These are phyloP conservation scores for Willaertia magna DNA, from an alignment of 208 protist species.

Conservation along the genomic window DNA sequence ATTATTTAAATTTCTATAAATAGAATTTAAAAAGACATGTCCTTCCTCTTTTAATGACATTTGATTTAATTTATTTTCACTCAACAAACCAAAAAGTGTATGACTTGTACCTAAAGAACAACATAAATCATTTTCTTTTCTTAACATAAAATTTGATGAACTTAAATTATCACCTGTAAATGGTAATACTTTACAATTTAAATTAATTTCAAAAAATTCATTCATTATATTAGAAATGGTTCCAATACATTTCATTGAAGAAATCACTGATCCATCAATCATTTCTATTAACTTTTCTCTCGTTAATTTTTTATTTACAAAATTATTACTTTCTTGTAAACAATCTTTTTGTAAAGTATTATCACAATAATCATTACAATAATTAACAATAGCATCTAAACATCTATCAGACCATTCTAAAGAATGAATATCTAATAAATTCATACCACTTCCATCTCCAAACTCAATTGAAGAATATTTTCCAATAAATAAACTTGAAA, in stretches of 20 bases:
- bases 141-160: neutral
- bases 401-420: slow-evolving; percentile 16
- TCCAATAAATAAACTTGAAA: slow-evolving; percentile 31
- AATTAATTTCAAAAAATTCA: neutral
- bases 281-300: slow-evolving; percentile 15
- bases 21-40: slow-evolving; percentile 29
- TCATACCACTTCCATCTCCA: slow-evolving; percentile 38
- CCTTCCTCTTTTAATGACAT: slow-evolving; percentile 5
- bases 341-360: slow-evolving; percentile 4
- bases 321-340: neutral
- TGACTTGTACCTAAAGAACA: slow-evolving; percentile 33
- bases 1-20: neutral
- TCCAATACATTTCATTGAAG: too few species aligned
- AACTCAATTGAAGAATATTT: slow-evolving; percentile 35
- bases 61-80: neutral
- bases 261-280: too few species aligned
- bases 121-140: slow-evolving; percentile 18
- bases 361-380: too few species aligned
- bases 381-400: neutral
- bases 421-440: slow-evolving; percentile 35
- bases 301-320: neutral
- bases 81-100: slow-evolving; percentile 18
- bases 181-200: slow-evolving; percentile 15
- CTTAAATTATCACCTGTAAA: slow-evolving; percentile 29
- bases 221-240: neutral